Evolutionary conservation across 768 basidiomycete species (phyloP).

Genomic region (Kwoniella dendrophila): DNA sequence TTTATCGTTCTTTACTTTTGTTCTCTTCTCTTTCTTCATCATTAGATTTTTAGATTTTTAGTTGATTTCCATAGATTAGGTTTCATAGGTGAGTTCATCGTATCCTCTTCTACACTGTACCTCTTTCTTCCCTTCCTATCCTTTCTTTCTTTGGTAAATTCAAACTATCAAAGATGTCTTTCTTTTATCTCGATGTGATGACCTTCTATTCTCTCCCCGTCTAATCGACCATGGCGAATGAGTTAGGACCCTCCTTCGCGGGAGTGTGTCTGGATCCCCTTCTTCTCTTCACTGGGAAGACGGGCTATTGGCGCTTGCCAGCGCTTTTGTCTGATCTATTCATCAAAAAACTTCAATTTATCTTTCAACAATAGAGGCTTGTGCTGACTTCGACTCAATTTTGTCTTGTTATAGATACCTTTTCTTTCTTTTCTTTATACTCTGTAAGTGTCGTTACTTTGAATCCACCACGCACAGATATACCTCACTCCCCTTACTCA

Average conservation of each 20-base stretch:
- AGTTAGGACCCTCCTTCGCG: slow-evolving; percentile 55
- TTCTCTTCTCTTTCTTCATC: slow-evolving; percentile 10
- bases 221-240: slow-evolving; percentile 58
- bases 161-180: slow-evolving; percentile 2
- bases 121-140: neutral
- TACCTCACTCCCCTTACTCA: slow-evolving; percentile 1
- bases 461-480: neutral
- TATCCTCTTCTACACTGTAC: slow-evolving; percentile 8
- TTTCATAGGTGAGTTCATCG: slow-evolving; percentile 5
- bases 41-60: no score
- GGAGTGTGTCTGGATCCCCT: slow-evolving; percentile 51
- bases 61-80: slow-evolving; percentile 1
- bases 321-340: slow-evolving; percentile 56
- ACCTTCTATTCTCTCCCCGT: slow-evolving; percentile 58
- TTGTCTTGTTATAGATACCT: neutral
- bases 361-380: neutral
- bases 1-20: slow-evolving; percentile 13
- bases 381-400: slow-evolving; percentile 28
- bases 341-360: neutral
- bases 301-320: slow-evolving; percentile 57
- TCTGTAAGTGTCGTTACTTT: slow-evolving; percentile 10
- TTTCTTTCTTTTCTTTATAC: slow-evolving; percentile 3
- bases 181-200: slow-evolving; percentile 45
- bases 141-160: slow-evolving; percentile 7
- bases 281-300: slow-evolving; percentile 22